phyloP scores from a whole-genome alignment of 192 early-diverging fungal genomes.

The Geranomyces variabilis region DNA sequence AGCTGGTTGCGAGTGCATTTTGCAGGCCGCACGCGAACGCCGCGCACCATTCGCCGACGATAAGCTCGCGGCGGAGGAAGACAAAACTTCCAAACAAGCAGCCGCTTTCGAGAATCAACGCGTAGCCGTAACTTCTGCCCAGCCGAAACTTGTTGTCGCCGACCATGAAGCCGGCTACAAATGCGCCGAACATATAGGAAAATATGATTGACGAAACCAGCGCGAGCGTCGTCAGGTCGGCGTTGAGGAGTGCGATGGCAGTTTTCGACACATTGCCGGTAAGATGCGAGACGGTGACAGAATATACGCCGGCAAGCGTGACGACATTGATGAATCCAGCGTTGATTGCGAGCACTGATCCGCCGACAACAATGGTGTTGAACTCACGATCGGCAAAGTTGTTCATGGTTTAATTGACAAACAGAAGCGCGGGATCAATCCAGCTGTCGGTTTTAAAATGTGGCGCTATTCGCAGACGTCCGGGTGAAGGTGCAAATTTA shows the following conservation, averaged over 20 bases:
- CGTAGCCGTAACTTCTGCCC: conserved; percentile 51
- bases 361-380: conserved; percentile 56
- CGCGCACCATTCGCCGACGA: conserved; percentile 60
- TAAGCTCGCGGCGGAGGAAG: conserved; percentile 46
- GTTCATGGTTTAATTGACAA: conserved; percentile 44
- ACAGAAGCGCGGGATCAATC: too few relatives aligned
- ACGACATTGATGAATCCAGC: conserved; percentile 69
- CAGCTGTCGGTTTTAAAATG: too few relatives aligned
- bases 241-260: conserved; percentile 49
- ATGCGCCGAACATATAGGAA: conserved; percentile 57
- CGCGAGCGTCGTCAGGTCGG: conserved; percentile 48
- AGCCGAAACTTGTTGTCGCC: conserved; percentile 62
- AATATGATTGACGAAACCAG: conserved; percentile 51
- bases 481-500: too few relatives aligned
- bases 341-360: conserved; percentile 52
- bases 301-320: conserved; percentile 57
- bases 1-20: conserved; percentile 60
- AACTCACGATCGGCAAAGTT: conserved; percentile 57
- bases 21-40: conserved; percentile 62
- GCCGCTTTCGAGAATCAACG: conserved; percentile 49
- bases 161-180: conserved; percentile 56
- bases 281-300: conserved; percentile 49
- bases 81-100: conserved; percentile 50
- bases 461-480: too few relatives aligned
- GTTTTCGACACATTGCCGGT: conserved; percentile 58